Conservation (phyloP, 2,329 filamentous ascomycete species). For the Exophiala viscosa region DNA sequence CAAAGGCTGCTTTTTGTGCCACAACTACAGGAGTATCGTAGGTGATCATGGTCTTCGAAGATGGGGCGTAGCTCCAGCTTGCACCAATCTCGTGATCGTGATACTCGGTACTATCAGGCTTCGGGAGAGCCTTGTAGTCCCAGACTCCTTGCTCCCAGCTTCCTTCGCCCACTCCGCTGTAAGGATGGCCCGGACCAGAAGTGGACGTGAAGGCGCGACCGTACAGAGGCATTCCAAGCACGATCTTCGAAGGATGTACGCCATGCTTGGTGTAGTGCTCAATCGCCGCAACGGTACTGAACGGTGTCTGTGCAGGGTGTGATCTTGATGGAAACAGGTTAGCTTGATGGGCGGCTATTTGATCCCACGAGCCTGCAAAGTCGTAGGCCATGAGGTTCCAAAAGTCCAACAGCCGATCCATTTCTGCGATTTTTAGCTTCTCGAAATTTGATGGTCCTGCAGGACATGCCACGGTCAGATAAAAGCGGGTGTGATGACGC, state of each 20-base stretch:
- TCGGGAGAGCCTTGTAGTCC: slow-evolving; percentile 83
- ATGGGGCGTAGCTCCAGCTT: slow-evolving; percentile 71
- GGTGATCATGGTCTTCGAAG: slow-evolving; percentile 64
- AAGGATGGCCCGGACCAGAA: slow-evolving; percentile 66
- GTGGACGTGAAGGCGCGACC: slow-evolving; percentile 81
- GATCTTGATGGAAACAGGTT: slow-evolving; percentile 64
- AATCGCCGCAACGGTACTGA: slow-evolving; percentile 69
- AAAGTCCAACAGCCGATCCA: slow-evolving; percentile 67
- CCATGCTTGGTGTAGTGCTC: slow-evolving; percentile 63
- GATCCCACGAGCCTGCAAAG: slow-evolving; percentile 79
- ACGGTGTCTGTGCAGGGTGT: slow-evolving; percentile 67
- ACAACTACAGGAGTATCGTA: slow-evolving; percentile 73
- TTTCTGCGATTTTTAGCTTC: slow-evolving; percentile 59
- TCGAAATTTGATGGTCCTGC: slow-evolving; percentile 60
- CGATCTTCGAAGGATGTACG: slow-evolving; percentile 68
- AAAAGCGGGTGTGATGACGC: slow-evolving; percentile 20
- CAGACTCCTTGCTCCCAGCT: slow-evolving; percentile 82
- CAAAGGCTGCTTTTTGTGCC: slow-evolving; percentile 66
- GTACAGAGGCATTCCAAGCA: slow-evolving; percentile 89
- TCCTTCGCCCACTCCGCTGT: slow-evolving; percentile 69
- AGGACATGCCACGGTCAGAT: slow-evolving; percentile 28
- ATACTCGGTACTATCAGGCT: slow-evolving; percentile 60
- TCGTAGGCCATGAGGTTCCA: slow-evolving; percentile 89
- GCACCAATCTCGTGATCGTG: slow-evolving; percentile 62
- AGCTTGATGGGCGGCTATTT: slow-evolving; percentile 68